Conservation (phyloP, 2,329 filamentous ascomycete genomes). For the Paraphaeosphaeria sporulosa region DNA sequence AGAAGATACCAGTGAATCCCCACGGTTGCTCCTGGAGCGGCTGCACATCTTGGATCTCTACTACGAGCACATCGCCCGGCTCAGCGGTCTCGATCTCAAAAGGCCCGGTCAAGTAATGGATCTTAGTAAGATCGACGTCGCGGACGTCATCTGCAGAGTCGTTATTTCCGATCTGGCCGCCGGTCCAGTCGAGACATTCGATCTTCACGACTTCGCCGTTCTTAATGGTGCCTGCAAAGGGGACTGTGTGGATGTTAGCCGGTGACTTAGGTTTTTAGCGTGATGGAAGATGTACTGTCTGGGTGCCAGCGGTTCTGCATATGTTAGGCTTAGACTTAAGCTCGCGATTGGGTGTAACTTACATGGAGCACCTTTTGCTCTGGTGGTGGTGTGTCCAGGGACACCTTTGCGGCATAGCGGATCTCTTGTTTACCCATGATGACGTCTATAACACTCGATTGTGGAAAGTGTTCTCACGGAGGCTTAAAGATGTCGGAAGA, state of each 20-base stretch:
- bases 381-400: conserved; percentile 73
- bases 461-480: background rate
- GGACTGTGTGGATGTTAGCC: conserved; percentile 63
- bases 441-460: background rate
- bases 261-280: background rate
- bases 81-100: conserved; percentile 86
- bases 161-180: conserved; percentile 85
- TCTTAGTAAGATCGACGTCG: conserved; percentile 81
- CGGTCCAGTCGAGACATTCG: conserved; percentile 81
- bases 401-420: conserved; percentile 76
- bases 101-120: conserved; percentile 89
- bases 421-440: conserved; percentile 64
- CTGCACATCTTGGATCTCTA: conserved; percentile 94
- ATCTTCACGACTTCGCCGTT: conserved; percentile 91
- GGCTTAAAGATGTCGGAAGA: background rate
- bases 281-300: conserved; percentile 66
- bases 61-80: conserved; percentile 82
- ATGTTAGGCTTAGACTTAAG: conserved; percentile 3
- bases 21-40: conserved; percentile 85
- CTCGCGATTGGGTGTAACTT: conserved; percentile 24
- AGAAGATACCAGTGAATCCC: conserved; percentile 89
- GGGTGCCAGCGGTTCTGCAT: conserved; percentile 89
- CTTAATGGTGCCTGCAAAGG: conserved; percentile 74
- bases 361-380: conserved; percentile 77
- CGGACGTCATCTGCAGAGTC: conserved; percentile 89